A percentile compares a stretch with the other conserved stretches of the same genome.
These are phyloP conservation scores for Populus deltoides DNA, from an alignment of 345 rosid species.

Conservation along the genomic window DNA sequence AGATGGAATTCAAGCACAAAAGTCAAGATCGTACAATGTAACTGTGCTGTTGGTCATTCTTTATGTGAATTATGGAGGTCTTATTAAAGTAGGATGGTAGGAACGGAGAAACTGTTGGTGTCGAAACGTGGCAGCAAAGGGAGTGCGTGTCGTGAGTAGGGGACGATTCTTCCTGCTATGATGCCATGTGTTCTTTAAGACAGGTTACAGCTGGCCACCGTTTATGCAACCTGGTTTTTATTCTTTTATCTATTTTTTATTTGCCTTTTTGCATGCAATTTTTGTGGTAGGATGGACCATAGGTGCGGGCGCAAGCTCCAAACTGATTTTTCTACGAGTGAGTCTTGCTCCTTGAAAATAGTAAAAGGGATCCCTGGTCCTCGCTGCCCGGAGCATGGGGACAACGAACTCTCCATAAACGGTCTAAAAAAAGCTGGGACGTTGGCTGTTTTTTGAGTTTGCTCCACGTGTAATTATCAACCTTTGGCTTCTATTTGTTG, in stretches of 20 bases:
- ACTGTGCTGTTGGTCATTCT: neutral
- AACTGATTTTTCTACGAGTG: neutral
- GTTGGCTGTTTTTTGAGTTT: neutral
- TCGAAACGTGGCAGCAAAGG: neutral
- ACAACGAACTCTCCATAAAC: neutral
- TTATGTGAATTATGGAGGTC: neutral
- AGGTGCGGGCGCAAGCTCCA: neutral
- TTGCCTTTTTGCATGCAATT: neutral
- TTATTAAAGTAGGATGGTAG: neutral
- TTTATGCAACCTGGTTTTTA: neutral
- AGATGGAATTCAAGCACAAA: neutral
- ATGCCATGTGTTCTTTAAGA: slow-evolving; percentile 3
- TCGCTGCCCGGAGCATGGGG: neutral
- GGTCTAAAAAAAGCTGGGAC: neutral
- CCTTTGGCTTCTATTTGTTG: too few species aligned
- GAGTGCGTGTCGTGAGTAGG: neutral
- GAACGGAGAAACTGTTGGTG: neutral
- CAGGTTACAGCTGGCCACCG: neutral
- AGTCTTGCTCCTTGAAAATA: neutral
- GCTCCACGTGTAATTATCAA: neutral
- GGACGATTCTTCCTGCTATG: neutral
- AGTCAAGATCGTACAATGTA: neutral
- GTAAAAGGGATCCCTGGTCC: neutral
- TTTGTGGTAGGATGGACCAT: neutral
- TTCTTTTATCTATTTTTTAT: neutral